A percentile compares a stretch with the other conserved stretches of the same genome.
Conservation (phyloP, 768 basidiomycete genomes). For the Termitomyces titanicus region DNA sequence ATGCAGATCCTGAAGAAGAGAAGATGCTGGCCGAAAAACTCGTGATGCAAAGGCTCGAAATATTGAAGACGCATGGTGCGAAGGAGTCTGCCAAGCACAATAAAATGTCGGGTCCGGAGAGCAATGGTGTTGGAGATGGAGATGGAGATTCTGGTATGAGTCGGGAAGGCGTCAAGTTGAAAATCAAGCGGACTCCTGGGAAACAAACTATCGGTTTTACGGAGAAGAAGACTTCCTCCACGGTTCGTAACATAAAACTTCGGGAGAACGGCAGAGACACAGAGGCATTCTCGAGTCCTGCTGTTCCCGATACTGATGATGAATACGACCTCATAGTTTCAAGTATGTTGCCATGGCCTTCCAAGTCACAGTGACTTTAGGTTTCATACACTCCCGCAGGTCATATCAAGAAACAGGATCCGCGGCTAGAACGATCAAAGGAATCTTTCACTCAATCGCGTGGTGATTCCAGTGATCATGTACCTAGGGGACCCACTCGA, state of each 20-base stretch:
- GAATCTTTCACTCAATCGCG: conserved; percentile 3
- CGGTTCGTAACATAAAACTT: conserved; percentile 15
- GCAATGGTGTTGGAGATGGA: conserved; percentile 17
- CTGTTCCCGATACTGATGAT: conserved; percentile 11
- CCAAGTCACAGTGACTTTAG: background rate
- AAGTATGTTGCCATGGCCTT: conserved; percentile 4
- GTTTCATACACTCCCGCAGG: background rate
- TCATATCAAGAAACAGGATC: conserved; percentile 12
- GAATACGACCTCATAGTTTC: conserved; percentile 11
- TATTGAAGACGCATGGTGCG: conserved; percentile 29
- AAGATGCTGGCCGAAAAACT: conserved; percentile 34
- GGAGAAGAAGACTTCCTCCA: conserved; percentile 25
- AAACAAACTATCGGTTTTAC: conserved; percentile 13
- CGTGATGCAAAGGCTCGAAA: conserved; percentile 33
- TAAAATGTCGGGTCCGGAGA: conserved; percentile 14
- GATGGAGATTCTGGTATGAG: conserved; percentile 15
- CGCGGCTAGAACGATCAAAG: conserved; percentile 4
- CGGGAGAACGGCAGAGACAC: conserved; percentile 19
- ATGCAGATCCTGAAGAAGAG: conserved; percentile 44
- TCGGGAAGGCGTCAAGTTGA: conserved; percentile 23
- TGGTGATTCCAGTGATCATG: conserved; percentile 2
- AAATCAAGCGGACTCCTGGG: conserved; percentile 21
- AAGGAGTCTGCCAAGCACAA: conserved; percentile 22
- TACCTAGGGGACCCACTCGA: background rate
- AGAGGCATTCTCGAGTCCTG: conserved; percentile 5